These are phyloP conservation scores for Argentina anserina DNA, from an alignment of 306 rosid genomes.

Conservation along the genomic window DNA sequence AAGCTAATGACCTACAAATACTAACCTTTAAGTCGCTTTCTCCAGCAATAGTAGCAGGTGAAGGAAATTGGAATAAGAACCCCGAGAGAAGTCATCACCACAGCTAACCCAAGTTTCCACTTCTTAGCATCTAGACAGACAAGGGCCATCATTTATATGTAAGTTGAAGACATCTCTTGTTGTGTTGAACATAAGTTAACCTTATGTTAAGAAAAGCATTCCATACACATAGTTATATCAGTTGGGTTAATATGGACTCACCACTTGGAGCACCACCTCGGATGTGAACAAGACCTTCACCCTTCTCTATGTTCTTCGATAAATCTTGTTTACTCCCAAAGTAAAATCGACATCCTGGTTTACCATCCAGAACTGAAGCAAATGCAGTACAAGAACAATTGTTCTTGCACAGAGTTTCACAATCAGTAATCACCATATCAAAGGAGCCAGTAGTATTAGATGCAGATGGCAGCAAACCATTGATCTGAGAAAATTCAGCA, in stretches of 20 bases:
- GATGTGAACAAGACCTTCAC: background rate
- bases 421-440: background rate
- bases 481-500: constrained; percentile 6
- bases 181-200: background rate
- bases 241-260: background rate
- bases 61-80: background rate
- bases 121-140: constrained; percentile 1
- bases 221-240: background rate
- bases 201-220: background rate
- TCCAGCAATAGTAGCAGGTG: background rate
- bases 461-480: constrained; percentile 7
- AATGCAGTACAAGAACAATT: constrained; percentile 22
- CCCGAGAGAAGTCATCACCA: background rate
- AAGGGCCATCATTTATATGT: background rate
- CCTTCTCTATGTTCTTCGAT: background rate
- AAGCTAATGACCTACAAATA: background rate
- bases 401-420: constrained; percentile 10
- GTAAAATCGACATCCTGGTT: constrained; percentile 3
- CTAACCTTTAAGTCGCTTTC: background rate
- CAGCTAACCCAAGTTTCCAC: constrained; percentile 5
- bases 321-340: background rate
- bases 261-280: constrained; percentile 6
- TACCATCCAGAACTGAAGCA: background rate
- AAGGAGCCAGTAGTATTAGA: background rate
- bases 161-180: background rate